Conservation (phyloP, 75 land plant species). For the Picea sitchensis region DNA sequence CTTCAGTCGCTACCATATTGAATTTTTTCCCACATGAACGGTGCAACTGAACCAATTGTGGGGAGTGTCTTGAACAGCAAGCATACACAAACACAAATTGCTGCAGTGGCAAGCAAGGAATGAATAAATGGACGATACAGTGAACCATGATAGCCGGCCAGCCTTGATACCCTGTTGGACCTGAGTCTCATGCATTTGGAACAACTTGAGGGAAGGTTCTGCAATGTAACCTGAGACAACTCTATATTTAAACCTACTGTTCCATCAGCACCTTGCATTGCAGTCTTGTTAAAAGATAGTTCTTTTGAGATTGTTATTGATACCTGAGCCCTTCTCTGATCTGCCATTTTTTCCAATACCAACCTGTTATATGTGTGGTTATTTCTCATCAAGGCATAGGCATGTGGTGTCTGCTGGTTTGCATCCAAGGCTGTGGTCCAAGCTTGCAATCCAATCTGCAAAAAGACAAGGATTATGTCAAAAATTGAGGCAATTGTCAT, state of each 20-base stretch:
- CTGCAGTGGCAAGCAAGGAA: constrained; percentile 32
- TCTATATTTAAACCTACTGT: neutral
- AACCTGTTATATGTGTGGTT: constrained; percentile 11
- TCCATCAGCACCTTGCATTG: constrained; percentile 6
- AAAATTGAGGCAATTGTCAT: neutral
- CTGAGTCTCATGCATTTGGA: neutral
- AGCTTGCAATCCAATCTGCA: constrained; percentile 35
- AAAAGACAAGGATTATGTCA: neutral
- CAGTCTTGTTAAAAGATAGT: neutral
- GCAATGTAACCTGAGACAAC: neutral
- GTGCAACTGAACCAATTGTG: neutral
- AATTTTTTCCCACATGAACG: constrained; percentile 7
- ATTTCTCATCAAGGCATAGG: constrained; percentile 16
- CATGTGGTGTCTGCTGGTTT: constrained; percentile 25
- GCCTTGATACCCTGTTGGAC: neutral
- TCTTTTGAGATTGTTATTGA: constrained; percentile 7
- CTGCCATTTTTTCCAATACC: constrained; percentile 3
- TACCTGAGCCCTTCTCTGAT: neutral
- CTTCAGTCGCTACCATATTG: neutral
- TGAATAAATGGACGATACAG: constrained; percentile 28
- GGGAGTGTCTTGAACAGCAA: constrained; percentile 16
- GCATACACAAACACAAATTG: constrained; percentile 49
- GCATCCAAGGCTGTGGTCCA: constrained; percentile 31
- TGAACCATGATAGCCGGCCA: constrained; percentile 8
- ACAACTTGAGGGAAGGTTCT: constrained; percentile 7